phyloP scores from a whole-genome alignment of 108 stramenopile genomes.

The Aurantiochytrium sp. region DNA sequence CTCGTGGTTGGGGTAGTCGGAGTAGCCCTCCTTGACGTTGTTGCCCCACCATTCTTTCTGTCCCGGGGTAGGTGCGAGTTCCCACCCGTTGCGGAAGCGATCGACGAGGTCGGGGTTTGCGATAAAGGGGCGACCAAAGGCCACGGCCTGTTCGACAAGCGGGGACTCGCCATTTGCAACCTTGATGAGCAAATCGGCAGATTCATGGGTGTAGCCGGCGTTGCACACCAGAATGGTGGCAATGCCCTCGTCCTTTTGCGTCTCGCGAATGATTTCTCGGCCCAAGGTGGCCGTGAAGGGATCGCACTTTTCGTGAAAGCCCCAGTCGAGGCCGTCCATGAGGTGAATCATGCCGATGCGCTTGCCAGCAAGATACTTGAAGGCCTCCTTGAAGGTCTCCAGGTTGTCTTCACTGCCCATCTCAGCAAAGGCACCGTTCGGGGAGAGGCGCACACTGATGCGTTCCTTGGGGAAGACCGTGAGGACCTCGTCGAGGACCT shows the following conservation, averaged over 20 bases:
- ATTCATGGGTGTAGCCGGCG: slow-evolving; percentile 55
- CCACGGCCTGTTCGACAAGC: background rate
- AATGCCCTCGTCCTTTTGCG: slow-evolving; percentile 34
- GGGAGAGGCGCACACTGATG: slow-evolving; percentile 62
- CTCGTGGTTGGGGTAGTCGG: slow-evolving; percentile 52
- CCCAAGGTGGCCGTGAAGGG: slow-evolving; percentile 38
- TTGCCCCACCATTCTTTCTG: slow-evolving; percentile 41
- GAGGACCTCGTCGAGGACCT: slow-evolving; percentile 29
- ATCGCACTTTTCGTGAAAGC: slow-evolving; percentile 47
- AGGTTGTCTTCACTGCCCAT: slow-evolving; percentile 60
- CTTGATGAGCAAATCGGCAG: slow-evolving; percentile 38
- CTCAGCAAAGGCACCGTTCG: slow-evolving; percentile 57
- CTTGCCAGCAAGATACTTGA: slow-evolving; percentile 43
- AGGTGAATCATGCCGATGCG: slow-evolving; percentile 56
- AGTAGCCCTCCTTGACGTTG: slow-evolving; percentile 55
- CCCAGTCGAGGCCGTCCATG: slow-evolving; percentile 66
- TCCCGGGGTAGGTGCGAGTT: slow-evolving; percentile 35
- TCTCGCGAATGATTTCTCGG: slow-evolving; percentile 29
- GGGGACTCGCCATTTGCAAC: background rate
- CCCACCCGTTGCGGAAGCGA: slow-evolving; percentile 54
- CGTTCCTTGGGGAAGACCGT: slow-evolving; percentile 39
- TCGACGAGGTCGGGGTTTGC: slow-evolving; percentile 66
- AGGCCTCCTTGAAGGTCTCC: slow-evolving; percentile 44
- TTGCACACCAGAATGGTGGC: slow-evolving; percentile 48
- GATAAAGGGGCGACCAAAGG: slow-evolving; percentile 66